A percentile compares a stretch with the other conserved stretches of the same genome.
Conservation (phyloP, 495 filamentous ascomycete species). For the Neurospora cerealis region DNA sequence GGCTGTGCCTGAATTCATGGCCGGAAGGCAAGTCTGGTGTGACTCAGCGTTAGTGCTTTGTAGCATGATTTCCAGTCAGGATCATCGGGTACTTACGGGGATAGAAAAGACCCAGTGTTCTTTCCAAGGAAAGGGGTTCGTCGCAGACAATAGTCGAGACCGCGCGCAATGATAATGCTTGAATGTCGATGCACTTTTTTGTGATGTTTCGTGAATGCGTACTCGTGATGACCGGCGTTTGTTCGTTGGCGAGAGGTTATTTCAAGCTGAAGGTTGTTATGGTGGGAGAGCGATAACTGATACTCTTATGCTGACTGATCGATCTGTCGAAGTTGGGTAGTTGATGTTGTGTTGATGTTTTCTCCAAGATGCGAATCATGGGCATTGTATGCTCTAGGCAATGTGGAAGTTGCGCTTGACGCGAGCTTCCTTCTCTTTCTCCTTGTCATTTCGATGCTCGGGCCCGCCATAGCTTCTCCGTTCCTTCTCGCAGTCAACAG, state of each 20-base stretch:
- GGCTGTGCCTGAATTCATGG: neutral
- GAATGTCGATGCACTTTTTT: neutral
- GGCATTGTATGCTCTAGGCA: neutral
- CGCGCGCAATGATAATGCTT: neutral
- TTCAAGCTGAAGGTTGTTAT: neutral
- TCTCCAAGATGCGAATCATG: neutral
- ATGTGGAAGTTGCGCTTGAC: neutral
- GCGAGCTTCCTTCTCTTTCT: neutral
- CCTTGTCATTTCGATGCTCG: neutral
- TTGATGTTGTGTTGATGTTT: neutral
- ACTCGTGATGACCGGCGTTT: neutral
- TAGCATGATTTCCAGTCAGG: neutral
- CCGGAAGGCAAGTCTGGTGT: neutral
- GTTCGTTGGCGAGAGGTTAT: neutral
- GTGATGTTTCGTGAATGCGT: neutral
- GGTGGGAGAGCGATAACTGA: neutral
- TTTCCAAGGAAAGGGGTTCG: neutral
- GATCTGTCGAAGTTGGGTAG: neutral
- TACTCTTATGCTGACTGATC: neutral
- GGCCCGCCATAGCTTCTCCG: neutral
- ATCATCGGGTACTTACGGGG: neutral
- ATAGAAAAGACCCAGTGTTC: neutral
- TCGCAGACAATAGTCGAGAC: neutral
- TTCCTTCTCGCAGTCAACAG: neutral
- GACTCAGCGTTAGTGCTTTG: neutral